Percentiles rank a stretch among this genome's conserved stretches.
phyloP scores from a whole-genome alignment of 2,329 filamentous ascomycete genomes.

The Arthrobotrys sphaeroides region DNA sequence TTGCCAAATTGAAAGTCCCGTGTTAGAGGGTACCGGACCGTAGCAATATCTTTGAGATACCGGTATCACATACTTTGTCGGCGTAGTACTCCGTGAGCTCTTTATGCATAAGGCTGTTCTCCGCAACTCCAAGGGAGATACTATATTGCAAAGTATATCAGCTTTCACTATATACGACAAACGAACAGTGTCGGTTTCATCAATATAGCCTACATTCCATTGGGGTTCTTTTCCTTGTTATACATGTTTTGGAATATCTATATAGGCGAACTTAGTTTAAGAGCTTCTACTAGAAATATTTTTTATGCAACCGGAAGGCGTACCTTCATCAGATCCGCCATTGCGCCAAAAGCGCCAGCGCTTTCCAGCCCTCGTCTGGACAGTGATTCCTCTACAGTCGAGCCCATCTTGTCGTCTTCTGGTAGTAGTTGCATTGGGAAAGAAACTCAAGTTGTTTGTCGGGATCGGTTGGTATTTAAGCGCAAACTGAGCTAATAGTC shows the following conservation, averaged over 20 bases:
- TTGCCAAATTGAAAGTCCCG: neutral
- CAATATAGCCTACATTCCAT: slow-evolving; percentile 50
- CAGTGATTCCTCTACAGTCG: slow-evolving; percentile 12
- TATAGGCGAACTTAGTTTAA: neutral
- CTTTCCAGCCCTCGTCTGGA: slow-evolving; percentile 41
- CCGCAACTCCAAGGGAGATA: slow-evolving; percentile 55
- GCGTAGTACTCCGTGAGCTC: slow-evolving; percentile 51
- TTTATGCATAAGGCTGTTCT: slow-evolving; percentile 55
- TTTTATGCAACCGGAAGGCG: neutral
- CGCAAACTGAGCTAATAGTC: slow-evolving; percentile 9
- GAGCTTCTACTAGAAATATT: neutral
- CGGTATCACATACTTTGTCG: slow-evolving; percentile 41
- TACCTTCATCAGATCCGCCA: slow-evolving; percentile 47
- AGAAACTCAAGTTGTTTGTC: slow-evolving; percentile 5
- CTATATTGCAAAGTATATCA: slow-evolving; percentile 12
- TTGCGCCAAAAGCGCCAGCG: slow-evolving; percentile 13
- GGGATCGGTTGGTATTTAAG: neutral
- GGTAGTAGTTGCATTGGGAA: slow-evolving; percentile 25
- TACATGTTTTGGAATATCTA: slow-evolving; percentile 51
- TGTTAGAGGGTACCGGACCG: neutral
- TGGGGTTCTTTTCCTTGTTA: slow-evolving; percentile 53
- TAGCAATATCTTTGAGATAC: neutral
- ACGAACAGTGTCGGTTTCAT: neutral
- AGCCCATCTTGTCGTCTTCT: slow-evolving; percentile 33
- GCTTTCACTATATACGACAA: neutral